Evolutionary conservation across 2,329 filamentous ascomycete species (phyloP).

Genomic region (Triangularia verruculosa): DNA sequence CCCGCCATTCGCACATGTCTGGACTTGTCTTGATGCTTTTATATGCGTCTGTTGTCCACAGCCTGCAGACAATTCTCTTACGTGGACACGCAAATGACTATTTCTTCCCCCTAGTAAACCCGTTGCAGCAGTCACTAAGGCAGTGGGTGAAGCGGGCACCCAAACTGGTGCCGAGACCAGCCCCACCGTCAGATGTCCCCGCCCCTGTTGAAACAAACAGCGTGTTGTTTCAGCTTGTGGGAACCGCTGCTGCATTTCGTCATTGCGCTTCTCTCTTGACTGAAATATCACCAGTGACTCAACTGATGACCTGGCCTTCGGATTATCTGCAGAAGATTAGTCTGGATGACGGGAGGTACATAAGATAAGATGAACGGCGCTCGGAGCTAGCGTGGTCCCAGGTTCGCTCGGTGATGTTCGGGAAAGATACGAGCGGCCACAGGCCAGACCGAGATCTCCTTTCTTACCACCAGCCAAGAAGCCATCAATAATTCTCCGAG

Average conservation of each 20-base stretch:
- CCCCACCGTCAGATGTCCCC: constrained; percentile 7
- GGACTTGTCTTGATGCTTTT: neutral
- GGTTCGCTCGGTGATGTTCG: neutral
- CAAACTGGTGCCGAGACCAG: neutral
- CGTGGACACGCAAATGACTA: neutral
- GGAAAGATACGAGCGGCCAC: neutral
- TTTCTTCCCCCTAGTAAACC: neutral
- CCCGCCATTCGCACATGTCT: constrained; percentile 1
- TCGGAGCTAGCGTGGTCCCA: neutral
- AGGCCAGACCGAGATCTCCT: neutral
- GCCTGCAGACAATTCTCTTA: neutral
- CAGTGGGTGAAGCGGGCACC: neutral
- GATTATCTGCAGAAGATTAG: neutral
- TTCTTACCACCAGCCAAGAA: neutral
- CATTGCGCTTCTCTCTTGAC: neutral
- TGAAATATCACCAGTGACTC: neutral
- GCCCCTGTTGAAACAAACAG: constrained; percentile 7
- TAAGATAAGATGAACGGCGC: neutral
- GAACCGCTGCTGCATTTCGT: neutral
- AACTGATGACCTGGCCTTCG: neutral
- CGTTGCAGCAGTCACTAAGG: neutral
- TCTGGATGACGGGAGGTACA: neutral
- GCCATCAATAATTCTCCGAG: neutral
- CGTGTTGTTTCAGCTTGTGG: constrained; percentile 7
- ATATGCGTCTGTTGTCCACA: neutral